Evolutionary conservation across 805 yeast genomes (phyloP), one percentile per base, ranked within the genome.

Genomic region (Candida krabiensis): DNA sequence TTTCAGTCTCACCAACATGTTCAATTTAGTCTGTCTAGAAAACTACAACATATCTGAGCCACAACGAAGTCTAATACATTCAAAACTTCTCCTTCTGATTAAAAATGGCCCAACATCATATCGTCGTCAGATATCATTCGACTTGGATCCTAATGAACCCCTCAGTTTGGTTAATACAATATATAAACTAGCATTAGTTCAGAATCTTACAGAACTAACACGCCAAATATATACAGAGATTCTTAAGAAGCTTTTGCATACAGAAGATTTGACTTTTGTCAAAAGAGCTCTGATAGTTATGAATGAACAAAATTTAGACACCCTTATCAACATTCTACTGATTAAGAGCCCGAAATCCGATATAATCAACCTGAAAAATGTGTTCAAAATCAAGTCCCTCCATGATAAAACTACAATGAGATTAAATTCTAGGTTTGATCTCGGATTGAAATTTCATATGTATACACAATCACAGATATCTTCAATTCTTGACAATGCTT

Each of bases 311-410:
- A 39, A 39, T 19, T 15, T 51, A n/a, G 28, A 29, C 5, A n/a
- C 25, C 7, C 32, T 47, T 14, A 27, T 55, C 7, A 44, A 49
- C 16, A 11, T 34, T 13, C 34, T 42, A 11, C 19, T 38, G 12
- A 33, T 51, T 9, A 48, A 49, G 26, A 33, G 46, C 31, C 46
- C 47, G 1, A 15, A 25, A 12, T 17, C 35, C 2, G 52, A 47
- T 25, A 11, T 15, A 4, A 6, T 16, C 3, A 37, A 47, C 19
- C 18, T 51, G 5, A 15, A 33, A 2, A 19, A 28, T 3, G 30
- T 43, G 2, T 43, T 51, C 25, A 13, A 31, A 12, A 19, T 45
- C 9, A 31, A 47, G 6, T 22, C 37, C 4, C 21, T 28, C 4
- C 51, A 44, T 33, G 49, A 47, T 25, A 32, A 27, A 27, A n/a